Conservation (phyloP, 2,329 filamentous ascomycete genomes). For the Talaromyces piceae region DNA sequence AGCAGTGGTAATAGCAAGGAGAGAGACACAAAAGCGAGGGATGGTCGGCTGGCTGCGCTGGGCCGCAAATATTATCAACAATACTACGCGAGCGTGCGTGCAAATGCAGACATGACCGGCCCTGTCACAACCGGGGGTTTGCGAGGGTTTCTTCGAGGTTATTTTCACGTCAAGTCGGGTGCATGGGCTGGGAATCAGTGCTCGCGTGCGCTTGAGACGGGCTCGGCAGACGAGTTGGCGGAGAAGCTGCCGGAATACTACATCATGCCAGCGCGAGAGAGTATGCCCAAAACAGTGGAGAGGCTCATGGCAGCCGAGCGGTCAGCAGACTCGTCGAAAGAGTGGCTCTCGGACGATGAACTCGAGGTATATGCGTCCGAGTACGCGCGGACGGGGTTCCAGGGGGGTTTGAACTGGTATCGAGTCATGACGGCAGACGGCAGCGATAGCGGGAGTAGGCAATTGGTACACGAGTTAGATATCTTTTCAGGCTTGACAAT, state of each 20-base stretch:
- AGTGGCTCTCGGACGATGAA: constrained; percentile 54
- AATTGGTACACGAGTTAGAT: constrained; percentile 45
- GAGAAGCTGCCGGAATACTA: constrained; percentile 59
- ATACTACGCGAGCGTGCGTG: constrained; percentile 39
- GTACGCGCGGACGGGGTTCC: constrained; percentile 56
- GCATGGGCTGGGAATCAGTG: constrained; percentile 47
- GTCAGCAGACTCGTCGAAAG: constrained; percentile 31
- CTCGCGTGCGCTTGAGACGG: constrained; percentile 27
- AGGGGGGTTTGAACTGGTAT: constrained; percentile 62
- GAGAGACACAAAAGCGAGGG: constrained; percentile 32
- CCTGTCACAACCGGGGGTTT: constrained; percentile 41
- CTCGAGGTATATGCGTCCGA: constrained; percentile 55
- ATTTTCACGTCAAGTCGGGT: constrained; percentile 61
- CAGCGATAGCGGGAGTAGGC: constrained; percentile 17
- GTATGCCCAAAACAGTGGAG: constrained; percentile 54
- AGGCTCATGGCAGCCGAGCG: constrained; percentile 48
- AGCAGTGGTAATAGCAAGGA: neutral
- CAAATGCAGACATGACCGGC: constrained; percentile 30
- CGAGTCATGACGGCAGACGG: constrained; percentile 43
- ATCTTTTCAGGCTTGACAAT: constrained; percentile 55
- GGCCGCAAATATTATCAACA: constrained; percentile 63
- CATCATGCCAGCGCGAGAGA: constrained; percentile 52
- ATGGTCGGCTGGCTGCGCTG: constrained; percentile 48
- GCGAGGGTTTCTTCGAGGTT: constrained; percentile 56
- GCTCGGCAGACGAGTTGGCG: constrained; percentile 51